A percentile compares a stretch with the other conserved stretches of the same genome.
Conservation (phyloP, 495 filamentous ascomycete genomes). For the Podospora bellae-mahoneyi region DNA sequence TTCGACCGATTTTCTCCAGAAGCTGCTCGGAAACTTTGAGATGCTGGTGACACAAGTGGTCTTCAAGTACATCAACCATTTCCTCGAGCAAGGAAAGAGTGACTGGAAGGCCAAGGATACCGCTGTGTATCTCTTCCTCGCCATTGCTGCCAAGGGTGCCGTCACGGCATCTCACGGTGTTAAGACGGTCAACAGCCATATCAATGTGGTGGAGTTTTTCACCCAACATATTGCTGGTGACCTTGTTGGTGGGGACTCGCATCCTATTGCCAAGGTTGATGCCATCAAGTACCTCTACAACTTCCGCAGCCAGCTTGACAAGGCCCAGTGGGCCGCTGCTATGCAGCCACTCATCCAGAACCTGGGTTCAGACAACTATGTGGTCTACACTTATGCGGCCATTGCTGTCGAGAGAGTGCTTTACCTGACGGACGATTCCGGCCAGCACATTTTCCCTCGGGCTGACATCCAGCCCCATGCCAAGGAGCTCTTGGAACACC, state of each 20-base stretch:
- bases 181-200: slow-evolving; percentile 74
- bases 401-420: slow-evolving; percentile 90
- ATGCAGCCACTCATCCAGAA: slow-evolving; percentile 89
- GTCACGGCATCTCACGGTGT: slow-evolving; percentile 84
- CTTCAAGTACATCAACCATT: slow-evolving; percentile 76
- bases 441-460: slow-evolving; percentile 70
- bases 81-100: slow-evolving; percentile 60
- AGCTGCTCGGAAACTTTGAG: slow-evolving; percentile 85
- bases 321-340: slow-evolving; percentile 80
- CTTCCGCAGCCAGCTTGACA: slow-evolving; percentile 85
- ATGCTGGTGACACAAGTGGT: slow-evolving; percentile 76
- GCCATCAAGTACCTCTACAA: slow-evolving; percentile 95
- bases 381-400: slow-evolving; percentile 94
- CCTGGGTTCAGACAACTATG: slow-evolving; percentile 79
- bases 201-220: slow-evolving; percentile 91
- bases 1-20: slow-evolving; percentile 87
- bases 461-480: slow-evolving; percentile 71
- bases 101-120: slow-evolving; percentile 98
- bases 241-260: slow-evolving; percentile 61
- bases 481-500: slow-evolving; percentile 80
- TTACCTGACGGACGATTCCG: slow-evolving; percentile 68
- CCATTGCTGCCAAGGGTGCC: slow-evolving; percentile 86
- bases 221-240: slow-evolving; percentile 82
- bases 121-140: slow-evolving; percentile 89
- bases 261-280: slow-evolving; percentile 91